These are phyloP conservation scores for Hemerocallis citrina DNA, from an alignment of 106 monocot genomes.

Conservation along the genomic window DNA sequence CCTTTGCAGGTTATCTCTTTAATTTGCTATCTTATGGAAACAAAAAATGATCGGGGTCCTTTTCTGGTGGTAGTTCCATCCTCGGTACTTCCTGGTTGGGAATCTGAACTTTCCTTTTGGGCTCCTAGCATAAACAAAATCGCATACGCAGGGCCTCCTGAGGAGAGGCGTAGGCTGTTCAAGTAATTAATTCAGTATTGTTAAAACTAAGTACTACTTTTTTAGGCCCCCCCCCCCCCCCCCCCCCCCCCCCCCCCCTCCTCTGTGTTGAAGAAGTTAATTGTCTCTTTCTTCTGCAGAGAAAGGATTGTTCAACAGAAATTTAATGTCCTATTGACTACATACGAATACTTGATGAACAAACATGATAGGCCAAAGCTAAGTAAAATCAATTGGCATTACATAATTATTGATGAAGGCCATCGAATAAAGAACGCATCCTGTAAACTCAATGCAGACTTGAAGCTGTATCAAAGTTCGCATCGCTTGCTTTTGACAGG, in stretches of 20 bases:
- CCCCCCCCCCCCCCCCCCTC: not conserved
- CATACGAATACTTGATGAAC: slow-evolving; percentile 98
- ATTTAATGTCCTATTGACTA: slow-evolving; percentile 97
- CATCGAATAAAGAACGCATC: slow-evolving; percentile 99
- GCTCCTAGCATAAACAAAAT: slow-evolving; percentile 87
- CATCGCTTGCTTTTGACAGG: slow-evolving; percentile 94
- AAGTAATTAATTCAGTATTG: slow-evolving; percentile 43
- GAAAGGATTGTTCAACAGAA: slow-evolving; percentile 86
- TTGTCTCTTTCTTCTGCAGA: slow-evolving; percentile 38
- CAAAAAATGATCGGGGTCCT: slow-evolving; percentile 95
- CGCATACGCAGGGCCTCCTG: slow-evolving; percentile 83
- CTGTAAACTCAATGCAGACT: slow-evolving; percentile 97
- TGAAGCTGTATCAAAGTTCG: slow-evolving; percentile 89
- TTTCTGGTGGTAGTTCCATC: slow-evolving; percentile 98
- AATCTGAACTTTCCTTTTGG: slow-evolving; percentile 84
- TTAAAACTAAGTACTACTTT: too few relatives aligned
- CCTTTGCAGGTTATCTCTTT: slow-evolving; percentile 82
- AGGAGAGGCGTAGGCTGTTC: slow-evolving; percentile 86
- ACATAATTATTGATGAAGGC: slow-evolving; percentile 99
- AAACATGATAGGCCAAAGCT: slow-evolving; percentile 98
- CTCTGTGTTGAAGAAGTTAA: slow-evolving; percentile 1
- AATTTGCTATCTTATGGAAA: slow-evolving; percentile 95
- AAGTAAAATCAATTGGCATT: slow-evolving; percentile 97
- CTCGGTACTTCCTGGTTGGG: slow-evolving; percentile 96
- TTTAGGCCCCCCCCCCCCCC: too few relatives aligned